Evolutionary conservation across 2,329 filamentous ascomycete species (phyloP), one percentile per base, ranked within the genome.

Genomic region (Apiospora kogelbergensis): DNA sequence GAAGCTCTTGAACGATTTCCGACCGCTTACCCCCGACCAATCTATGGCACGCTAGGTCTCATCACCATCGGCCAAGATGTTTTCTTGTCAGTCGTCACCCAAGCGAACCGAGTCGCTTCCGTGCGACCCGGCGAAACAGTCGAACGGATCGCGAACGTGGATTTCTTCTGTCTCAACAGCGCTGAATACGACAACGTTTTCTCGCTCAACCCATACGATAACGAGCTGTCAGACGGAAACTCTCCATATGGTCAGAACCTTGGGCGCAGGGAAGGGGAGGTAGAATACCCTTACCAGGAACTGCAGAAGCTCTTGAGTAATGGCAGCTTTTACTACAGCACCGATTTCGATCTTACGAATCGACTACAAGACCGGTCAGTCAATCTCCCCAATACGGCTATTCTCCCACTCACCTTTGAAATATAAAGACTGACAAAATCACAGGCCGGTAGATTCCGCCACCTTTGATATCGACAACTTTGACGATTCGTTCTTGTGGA

Each of bases 311-410:
- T 99, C 45, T 84, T 99, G 68, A 92, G 93, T 77, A 95, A 97
- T 79, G 95, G 95, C 33, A 97, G 92, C 40, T 99, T 99, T 78
- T 99, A 98, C 80, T 99, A 98, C 82, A 98, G 94, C 78, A 93
- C 94, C n/a, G 94, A 98, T 80, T 99, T 99, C 79, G 95, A 99
- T 78, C 84, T 99, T 65, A 99, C 96, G 3, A 95, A 97, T 80
- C 89, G 96, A 73, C 83, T 98, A 71, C 96, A 99, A 80, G 92
- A 98, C 77, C 90, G 95, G 88, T 94, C 66, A 68, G 78, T 70
- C 24, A 3, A 37, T 33, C 40, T 33, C 44, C 42, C 44, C 5
- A 33, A 5, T 57, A 3, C 26, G 20, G 17, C 7, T 6, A 2
- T 33, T 26, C 15, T 26, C 26, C 48, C 26, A 6, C 48, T 26